Evolutionary conservation across 75 land plant species (phyloP), one percentile per base, ranked within the genome.

Genomic region (Chamaecyparis obtusa): DNA sequence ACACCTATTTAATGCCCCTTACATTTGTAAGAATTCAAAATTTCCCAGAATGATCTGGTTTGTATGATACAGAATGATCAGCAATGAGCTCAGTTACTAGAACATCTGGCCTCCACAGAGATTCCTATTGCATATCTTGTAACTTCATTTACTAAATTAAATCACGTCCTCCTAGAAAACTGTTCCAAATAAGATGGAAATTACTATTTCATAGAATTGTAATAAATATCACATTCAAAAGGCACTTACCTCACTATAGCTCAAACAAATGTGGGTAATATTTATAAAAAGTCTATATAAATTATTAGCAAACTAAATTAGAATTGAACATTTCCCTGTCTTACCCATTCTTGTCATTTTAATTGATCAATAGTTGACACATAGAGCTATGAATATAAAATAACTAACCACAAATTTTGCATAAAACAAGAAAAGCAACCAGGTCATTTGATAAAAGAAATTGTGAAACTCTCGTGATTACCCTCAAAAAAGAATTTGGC

Each of bases 1-100:
- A n/a, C n/a, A n/a, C n/a, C n/a, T n/a, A n/a, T n/a, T n/a, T n/a
- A n/a, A n/a, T n/a, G n/a, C n/a, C n/a, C n/a, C n/a, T n/a, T n/a
- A n/a, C n/a, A n/a, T n/a, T n/a, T n/a, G n/a, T n/a, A n/a, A n/a
- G n/a, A n/a, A n/a, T n/a, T n/a, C n/a, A n/a, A n/a, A n/a, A n/a
- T n/a, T n/a, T n/a, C 27, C 48, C 27, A 44, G 49, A 44, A 80
- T 80, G 24, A 80, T 36, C 48, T 44, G 27, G 83, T 44, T 80
- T 77, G 80, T 77, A 57, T 77, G 39, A 19, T 77, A 36, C 37
- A 77, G 49, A 41, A 80, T 80, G 83, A 44, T 80, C 83, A 9
- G 30, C 48, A 80, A 80, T 44, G 24, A 17, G n/a, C 83, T 3
- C 1, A 43, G 24, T 41, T 16, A 80, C 21, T 36, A 27, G 30